Conservation (phyloP, 805 yeast species). For the Blastobotrys americana region DNA sequence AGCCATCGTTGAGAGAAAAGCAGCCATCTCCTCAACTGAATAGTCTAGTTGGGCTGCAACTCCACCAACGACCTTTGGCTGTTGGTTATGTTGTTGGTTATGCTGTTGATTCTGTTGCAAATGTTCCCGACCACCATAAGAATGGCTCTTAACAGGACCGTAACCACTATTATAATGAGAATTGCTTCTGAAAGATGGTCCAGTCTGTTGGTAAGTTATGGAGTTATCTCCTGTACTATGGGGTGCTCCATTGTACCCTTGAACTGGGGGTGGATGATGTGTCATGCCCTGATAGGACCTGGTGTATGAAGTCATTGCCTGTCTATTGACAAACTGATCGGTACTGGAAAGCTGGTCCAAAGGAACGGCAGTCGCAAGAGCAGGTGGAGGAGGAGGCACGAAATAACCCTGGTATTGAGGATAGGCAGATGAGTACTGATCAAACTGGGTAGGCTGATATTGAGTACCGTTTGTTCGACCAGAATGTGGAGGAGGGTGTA, state of each 20-base stretch:
- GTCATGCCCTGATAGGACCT: neutral
- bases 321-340: neutral
- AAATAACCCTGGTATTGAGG: neutral
- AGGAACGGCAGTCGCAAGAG: constrained; percentile 6
- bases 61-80: constrained; percentile 48
- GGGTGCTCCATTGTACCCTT: constrained; percentile 8
- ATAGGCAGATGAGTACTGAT: neutral
- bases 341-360: constrained; percentile 12
- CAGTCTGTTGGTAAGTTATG: neutral
- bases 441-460: no score
- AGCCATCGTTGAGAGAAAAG: constrained; percentile 68
- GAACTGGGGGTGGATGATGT: no score
- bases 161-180: neutral
- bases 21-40: constrained; percentile 69
- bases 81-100: constrained; percentile 18
- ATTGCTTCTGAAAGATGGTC: no score
- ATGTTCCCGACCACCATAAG: constrained; percentile 12
- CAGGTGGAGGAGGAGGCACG: neutral
- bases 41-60: constrained; percentile 73
- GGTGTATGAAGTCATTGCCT: constrained; percentile 5
- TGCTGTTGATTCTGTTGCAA: constrained; percentile 3
- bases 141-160: no score
- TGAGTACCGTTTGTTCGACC: no score
- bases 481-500: no score
- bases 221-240: constrained; percentile 2